Percentiles rank a stretch among this genome's conserved stretches.
These are phyloP conservation scores for Leccinum arenicola DNA, from an alignment of 768 basidiomycete species.

Conservation along the genomic window DNA sequence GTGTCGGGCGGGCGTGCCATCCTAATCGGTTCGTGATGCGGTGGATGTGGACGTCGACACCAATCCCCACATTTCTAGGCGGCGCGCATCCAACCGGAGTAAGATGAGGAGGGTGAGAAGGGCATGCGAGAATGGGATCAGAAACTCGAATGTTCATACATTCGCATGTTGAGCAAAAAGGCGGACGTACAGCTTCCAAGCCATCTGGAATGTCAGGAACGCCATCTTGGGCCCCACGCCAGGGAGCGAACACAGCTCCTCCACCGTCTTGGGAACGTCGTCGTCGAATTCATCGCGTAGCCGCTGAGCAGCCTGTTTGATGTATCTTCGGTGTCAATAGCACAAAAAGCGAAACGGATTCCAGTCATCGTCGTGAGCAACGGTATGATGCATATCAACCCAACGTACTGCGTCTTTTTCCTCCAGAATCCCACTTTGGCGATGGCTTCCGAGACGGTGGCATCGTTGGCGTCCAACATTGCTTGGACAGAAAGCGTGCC, in stretches of 20 bases:
- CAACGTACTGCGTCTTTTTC: conserved; percentile 69
- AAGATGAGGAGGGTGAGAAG: too few relatives aligned
- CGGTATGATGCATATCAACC: too few relatives aligned
- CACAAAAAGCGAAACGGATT: too few relatives aligned
- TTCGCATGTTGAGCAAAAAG: background rate
- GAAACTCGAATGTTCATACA: too few relatives aligned
- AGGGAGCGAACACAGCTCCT: conserved; percentile 80
- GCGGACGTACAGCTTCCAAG: conserved; percentile 71
- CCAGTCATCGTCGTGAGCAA: background rate
- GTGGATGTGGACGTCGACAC: conserved; percentile 95
- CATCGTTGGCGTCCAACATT: conserved; percentile 59
- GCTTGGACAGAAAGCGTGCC: conserved; percentile 74
- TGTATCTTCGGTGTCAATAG: conserved; percentile 45
- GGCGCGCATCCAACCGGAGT: too few relatives aligned
- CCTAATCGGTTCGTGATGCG: conserved; percentile 89
- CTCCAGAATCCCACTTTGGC: conserved; percentile 93
- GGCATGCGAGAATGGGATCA: too few relatives aligned
- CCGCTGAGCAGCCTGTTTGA: conserved; percentile 68
- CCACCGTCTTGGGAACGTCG: conserved; percentile 87
- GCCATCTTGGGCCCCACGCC: conserved; percentile 99
- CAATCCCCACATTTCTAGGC: conserved; percentile 79
- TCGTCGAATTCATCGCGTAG: conserved; percentile 71
- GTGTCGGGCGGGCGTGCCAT: conserved; percentile 87
- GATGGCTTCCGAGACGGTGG: conserved; percentile 68
- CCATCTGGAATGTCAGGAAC: conserved; percentile 76